A percentile compares a stretch with the other conserved stretches of the same genome.
phyloP scores from a whole-genome alignment of 768 basidiomycete species.

The Lentinus tigrinus region DNA sequence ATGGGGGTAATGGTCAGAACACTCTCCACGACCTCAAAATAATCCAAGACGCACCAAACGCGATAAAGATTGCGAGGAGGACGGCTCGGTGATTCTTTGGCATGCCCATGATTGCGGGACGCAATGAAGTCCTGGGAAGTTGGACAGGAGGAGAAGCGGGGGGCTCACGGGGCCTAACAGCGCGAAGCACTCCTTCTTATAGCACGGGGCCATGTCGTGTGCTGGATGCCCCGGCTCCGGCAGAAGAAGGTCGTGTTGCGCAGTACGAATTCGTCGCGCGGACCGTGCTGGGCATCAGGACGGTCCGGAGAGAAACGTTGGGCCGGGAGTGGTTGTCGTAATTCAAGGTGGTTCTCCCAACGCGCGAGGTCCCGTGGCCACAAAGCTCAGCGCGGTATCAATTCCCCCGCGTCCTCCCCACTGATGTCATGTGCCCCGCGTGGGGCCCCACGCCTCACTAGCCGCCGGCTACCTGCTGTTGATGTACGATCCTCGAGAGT shows the following conservation, averaged over 20 bases:
- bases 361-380: conserved; percentile 5
- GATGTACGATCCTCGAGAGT: background rate
- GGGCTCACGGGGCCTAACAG: conserved; percentile 9
- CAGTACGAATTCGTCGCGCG: conserved; percentile 1
- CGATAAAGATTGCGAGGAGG: conserved; percentile 66
- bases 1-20: background rate
- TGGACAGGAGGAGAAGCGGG: conserved; percentile 10
- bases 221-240: background rate
- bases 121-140: background rate
- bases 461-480: conserved; percentile 1
- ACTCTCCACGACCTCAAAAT: background rate
- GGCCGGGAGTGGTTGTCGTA: background rate
- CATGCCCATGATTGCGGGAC: conserved; percentile 36
- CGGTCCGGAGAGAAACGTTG: conserved; percentile 6
- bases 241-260: background rate
- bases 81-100: conserved; percentile 66
- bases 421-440: conserved; percentile 12
- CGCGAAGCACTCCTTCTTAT: conserved; percentile 8
- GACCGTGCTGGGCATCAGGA: conserved; percentile 2
- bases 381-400: conserved; percentile 4
- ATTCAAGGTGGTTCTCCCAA: background rate
- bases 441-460: background rate
- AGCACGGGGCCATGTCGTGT: background rate
- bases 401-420: background rate
- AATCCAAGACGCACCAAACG: conserved; percentile 56